Evolutionary conservation across 768 basidiomycete genomes (phyloP).

Genomic region (Tricholoma matsutake): DNA sequence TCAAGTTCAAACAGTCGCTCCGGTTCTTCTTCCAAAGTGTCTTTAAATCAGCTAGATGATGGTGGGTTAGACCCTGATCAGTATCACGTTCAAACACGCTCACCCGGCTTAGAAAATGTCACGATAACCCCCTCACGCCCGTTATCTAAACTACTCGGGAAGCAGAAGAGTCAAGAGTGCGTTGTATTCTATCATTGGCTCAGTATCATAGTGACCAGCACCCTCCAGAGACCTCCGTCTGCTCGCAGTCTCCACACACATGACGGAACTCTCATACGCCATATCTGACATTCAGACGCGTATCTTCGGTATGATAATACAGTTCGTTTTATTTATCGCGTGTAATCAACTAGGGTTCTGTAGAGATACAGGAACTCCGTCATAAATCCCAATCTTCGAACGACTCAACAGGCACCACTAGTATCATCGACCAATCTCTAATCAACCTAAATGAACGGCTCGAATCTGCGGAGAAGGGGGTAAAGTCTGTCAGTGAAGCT

Average conservation of each 20-base stretch:
- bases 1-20: conserved; percentile 33
- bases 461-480: conserved; percentile 67
- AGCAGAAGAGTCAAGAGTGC: conserved; percentile 66
- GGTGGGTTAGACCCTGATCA: conserved; percentile 38
- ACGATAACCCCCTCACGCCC: conserved; percentile 62
- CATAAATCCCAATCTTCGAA: conserved; percentile 74
- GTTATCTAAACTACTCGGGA: conserved; percentile 44
- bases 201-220: conserved; percentile 3
- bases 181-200: conserved; percentile 30
- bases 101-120: conserved; percentile 52
- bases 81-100: conserved; percentile 13
- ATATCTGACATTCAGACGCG: conserved; percentile 90
- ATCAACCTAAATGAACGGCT: conserved; percentile 77
- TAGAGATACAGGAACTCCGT: conserved; percentile 91
- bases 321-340: not conserved
- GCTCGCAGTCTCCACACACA: conserved; percentile 77
- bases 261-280: conserved; percentile 83
- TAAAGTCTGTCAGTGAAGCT: conserved; percentile 65
- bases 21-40: conserved; percentile 53
- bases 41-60: conserved; percentile 59
- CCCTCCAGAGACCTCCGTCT: conserved; percentile 64
- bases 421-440: conserved; percentile 77
- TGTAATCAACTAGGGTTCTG: conserved; percentile 6
- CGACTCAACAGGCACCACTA: conserved; percentile 56
- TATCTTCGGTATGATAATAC: conserved; percentile 66